phyloP scores from a whole-genome alignment of 2,329 filamentous ascomycete genomes.

The Phialocephala sp. region DNA sequence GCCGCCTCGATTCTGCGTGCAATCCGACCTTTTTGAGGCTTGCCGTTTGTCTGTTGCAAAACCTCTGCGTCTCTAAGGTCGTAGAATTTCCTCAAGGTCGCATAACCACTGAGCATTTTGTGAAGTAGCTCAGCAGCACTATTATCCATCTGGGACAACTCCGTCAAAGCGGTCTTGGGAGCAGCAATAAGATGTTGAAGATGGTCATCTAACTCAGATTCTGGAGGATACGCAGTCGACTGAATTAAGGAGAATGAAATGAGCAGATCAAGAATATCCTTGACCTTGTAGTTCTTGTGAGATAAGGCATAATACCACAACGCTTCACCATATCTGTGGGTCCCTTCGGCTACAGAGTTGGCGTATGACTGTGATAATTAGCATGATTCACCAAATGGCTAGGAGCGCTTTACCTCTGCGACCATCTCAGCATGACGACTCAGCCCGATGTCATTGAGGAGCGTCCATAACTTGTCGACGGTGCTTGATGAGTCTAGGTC shows the following conservation, averaged over 20 bases:
- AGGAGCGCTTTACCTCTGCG: constrained; percentile 69
- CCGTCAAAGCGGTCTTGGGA: constrained; percentile 73
- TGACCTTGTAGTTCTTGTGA: constrained; percentile 78
- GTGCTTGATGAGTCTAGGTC: constrained; percentile 71
- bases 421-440: constrained; percentile 78
- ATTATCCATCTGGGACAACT: constrained; percentile 74
- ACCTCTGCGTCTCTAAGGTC: constrained; percentile 78
- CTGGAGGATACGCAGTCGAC: constrained; percentile 78
- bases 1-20: constrained; percentile 73
- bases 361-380: constrained; percentile 75
- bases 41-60: constrained; percentile 42
- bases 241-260: constrained; percentile 88
- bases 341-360: constrained; percentile 73
- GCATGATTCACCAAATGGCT: constrained; percentile 5
- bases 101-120: constrained; percentile 88
- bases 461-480: constrained; percentile 80
- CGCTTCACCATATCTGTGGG: constrained; percentile 82
- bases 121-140: constrained; percentile 85
- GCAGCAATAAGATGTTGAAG: constrained; percentile 73
- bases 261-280: constrained; percentile 83
- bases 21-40: constrained; percentile 51
- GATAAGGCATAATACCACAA: constrained; percentile 91
- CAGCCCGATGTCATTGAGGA: constrained; percentile 81
- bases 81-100: constrained; percentile 88
- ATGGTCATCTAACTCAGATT: constrained; percentile 73